Base-by-base conservation (phyloP, 768 basidiomycete genomes). In the Hemileccinum rubropunctum region DNA sequence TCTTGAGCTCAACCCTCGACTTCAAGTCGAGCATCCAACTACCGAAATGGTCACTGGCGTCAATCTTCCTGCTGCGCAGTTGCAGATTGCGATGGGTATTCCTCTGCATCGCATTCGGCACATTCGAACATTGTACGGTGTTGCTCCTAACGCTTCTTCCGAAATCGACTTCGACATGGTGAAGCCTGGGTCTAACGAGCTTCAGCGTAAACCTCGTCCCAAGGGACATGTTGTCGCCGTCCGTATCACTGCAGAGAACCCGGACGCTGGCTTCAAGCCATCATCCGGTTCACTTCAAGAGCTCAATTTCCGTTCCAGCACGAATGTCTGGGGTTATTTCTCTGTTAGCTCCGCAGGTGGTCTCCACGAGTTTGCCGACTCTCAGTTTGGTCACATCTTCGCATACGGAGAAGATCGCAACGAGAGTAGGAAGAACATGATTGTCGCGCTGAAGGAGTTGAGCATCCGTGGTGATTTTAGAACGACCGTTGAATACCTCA, bases 31-130 rank as follows among this genome's bases (percentile, higher is more conserved):
- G 74, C 97, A 99, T 69, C 97, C 97, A 10, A 99, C 97, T 11
- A 99, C 97, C 18, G 97, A 99, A 71, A 99, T 98, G 92, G 97
- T 98, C n/a, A 86, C 89, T 4, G 97, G 97, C 10, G 95, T 98
- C 73, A 97, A 98, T 70, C 81, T 99, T 45, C 97, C 97, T 21
- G 94, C 95, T 48, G 91, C 97, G 11, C 97, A 99, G 67, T 82
- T 98, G 41, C 95, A 98, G 68, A 77, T 99, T 56, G 92, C 97
- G 23, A 99, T 99, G 97, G 97, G 97, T 73, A 79, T 98, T 49
- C 94, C 97, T 38, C 78, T 99, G 44, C 91, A 97, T 69, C 85
- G 92, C 49, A 97, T 98, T 58, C 84, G 92, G 18, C 91, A 98
- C 64, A 99, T 99, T 62, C 88, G 97, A 48, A 87, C 88, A 53